Conservation (phyloP, 495 filamentous ascomycete genomes). For the Xylaria telfairii region DNA sequence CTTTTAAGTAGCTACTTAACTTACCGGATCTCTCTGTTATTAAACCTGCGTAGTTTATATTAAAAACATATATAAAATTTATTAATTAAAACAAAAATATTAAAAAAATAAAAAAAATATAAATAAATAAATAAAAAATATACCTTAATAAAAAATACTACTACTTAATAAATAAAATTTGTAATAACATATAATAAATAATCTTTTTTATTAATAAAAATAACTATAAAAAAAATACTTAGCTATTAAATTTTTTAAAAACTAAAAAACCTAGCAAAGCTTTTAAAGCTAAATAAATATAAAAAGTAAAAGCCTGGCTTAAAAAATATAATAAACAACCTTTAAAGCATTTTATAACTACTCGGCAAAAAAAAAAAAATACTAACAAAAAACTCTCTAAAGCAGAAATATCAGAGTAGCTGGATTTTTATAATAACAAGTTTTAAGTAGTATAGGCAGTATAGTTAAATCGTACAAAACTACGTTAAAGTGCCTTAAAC, state of each 20-base stretch:
- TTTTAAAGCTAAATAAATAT: conserved; percentile 4
- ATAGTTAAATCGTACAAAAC: no score
- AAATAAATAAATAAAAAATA: background rate
- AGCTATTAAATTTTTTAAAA: background rate
- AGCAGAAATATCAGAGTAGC: no score
- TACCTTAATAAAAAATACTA: background rate
- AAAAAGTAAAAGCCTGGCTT: background rate
- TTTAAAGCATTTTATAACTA: background rate
- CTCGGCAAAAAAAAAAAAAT: background rate
- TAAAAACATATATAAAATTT: background rate
- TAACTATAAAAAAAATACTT: background rate
- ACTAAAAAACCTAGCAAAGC: background rate
- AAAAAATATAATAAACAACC: background rate
- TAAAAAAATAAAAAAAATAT: conserved; percentile 16
- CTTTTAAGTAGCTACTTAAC: background rate
- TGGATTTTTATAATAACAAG: no score
- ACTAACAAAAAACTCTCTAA: background rate
- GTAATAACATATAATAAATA: background rate
- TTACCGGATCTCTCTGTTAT: background rate
- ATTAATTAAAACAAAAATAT: background rate
- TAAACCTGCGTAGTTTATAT: background rate
- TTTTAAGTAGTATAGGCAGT: no score
- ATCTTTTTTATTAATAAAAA: background rate
- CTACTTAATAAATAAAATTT: conserved; percentile 1
- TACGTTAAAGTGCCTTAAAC: no score